Evolutionary conservation across 2,329 filamentous ascomycete species (phyloP), one percentile per base, ranked within the genome.

Genomic region (Fusarium sp.): DNA sequence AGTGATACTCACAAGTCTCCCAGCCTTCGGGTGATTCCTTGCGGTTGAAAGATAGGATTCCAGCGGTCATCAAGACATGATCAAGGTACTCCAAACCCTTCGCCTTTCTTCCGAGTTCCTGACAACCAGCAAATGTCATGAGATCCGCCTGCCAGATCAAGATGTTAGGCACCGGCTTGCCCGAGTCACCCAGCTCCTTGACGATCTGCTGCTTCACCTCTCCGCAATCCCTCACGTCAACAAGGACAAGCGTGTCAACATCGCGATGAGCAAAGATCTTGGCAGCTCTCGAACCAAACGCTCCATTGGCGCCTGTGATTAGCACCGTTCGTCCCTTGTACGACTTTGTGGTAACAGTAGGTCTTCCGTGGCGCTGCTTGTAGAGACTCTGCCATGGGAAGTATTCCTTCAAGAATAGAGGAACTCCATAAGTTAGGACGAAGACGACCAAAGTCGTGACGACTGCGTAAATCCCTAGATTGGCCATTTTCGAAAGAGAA

Each of bases 11-110:
- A 76, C 75, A 76, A 1, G 75, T 78, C 72, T 79, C 77, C 77
- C 77, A 79, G 40, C 77, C 78, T 56, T 79, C 77, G 7, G 77
- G 76, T 9, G 77, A 79, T 51, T 75, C 72, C 56, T 73, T 74
- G 34, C 77, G 75, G 23, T 77, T 62, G 20, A 79, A 79, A 20
- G 77, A 64, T 4, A 79, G 68, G n/a, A 79, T 78, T 0, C 77
- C 78, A 10, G 77, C 78, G 0, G 77, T 77, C 72, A 79, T 68
- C 61, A 79, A 62, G 17, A 75, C 77, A 62, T 79, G 77, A 28
- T 79, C 77, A 4, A 79, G 68, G 26, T 68, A 54, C 59, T 74
- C 58, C 23, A 79, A 20, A 17, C 70, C 62, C 7, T 59, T 61
- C 3, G 75, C 76, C 58, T 72, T 74, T 23, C 56, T 68, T 7